Evolutionary conservation across 2,329 filamentous ascomycete genomes (phyloP).

Genomic region (Pseudohalonectria lignicola): DNA sequence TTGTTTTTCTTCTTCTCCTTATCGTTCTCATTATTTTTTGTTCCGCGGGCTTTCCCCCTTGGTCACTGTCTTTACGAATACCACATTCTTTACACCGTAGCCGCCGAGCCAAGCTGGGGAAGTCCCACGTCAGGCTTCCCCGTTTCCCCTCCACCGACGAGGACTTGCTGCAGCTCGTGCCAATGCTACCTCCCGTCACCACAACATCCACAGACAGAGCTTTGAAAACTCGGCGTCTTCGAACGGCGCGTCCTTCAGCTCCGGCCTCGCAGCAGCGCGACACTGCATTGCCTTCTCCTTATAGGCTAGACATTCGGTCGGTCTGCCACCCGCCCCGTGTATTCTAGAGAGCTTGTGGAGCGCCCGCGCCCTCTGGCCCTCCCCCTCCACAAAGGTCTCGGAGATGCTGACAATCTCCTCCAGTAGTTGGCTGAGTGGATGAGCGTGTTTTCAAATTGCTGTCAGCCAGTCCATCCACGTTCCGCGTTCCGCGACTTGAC

Average conservation of each 20-base stretch:
- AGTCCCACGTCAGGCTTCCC: too few species aligned
- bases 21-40: too few species aligned
- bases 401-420: constrained; percentile 12
- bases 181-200: too few species aligned
- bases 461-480: constrained; percentile 3
- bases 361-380: constrained; percentile 12
- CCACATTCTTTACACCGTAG: too few species aligned
- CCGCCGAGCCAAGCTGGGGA: too few species aligned
- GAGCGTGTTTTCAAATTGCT: neutral
- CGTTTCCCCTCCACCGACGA: too few species aligned
- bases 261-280: constrained; percentile 5
- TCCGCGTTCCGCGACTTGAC: neutral
- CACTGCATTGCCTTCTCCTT: constrained; percentile 7
- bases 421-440: constrained; percentile 8
- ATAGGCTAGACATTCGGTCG: neutral
- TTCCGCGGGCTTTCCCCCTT: too few species aligned
- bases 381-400: constrained; percentile 12
- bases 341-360: constrained; percentile 11
- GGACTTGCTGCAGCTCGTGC: too few species aligned
- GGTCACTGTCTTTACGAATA: too few species aligned
- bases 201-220: constrained; percentile 2
- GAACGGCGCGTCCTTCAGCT: neutral
- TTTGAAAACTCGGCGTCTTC: constrained; percentile 2
- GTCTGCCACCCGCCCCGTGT: constrained; percentile 1
- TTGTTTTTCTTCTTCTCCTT: too few species aligned